Percentiles rank a stretch among this genome's conserved stretches.
Evolutionary conservation across 306 rosid species (phyloP).

Genomic region (Luffa acutangula): DNA sequence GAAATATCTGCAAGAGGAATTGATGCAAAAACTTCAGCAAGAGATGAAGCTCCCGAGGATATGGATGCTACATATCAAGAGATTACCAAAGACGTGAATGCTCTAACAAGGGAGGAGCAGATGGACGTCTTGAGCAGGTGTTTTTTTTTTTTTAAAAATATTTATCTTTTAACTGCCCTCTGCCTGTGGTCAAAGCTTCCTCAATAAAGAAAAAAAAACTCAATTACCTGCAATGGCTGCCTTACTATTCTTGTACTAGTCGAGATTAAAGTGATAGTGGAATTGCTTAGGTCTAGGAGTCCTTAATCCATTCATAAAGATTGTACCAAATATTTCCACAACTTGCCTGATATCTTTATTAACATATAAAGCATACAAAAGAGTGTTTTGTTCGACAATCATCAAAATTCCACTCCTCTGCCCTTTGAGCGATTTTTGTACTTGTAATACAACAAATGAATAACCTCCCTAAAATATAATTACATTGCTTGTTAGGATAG

Average conservation of each 20-base stretch:
- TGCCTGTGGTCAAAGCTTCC: constrained; percentile 24
- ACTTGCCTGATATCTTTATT: constrained; percentile 21
- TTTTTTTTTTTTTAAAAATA: neutral
- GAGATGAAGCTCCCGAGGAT: constrained; percentile 23
- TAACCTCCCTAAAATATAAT: constrained; percentile 21
- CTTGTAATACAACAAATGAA: constrained; percentile 25
- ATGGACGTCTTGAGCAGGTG: constrained; percentile 53
- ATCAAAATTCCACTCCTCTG: constrained; percentile 23
- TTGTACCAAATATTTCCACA: constrained; percentile 21
- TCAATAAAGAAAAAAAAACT: constrained; percentile 11
- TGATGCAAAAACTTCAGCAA: constrained; percentile 8
- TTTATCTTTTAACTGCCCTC: constrained; percentile 17
- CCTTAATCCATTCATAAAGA: constrained; percentile 22
- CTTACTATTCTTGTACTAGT: neutral
- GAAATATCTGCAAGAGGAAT: constrained; percentile 40
- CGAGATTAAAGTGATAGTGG: constrained; percentile 13
- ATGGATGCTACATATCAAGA: constrained; percentile 23
- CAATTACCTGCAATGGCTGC: neutral
- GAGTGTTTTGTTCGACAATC: constrained; percentile 17
- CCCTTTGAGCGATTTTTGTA: constrained; percentile 28
- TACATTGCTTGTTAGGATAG: constrained; percentile 23
- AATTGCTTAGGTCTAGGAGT: neutral
- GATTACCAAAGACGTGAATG: constrained; percentile 57
- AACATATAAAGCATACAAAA: constrained; percentile 25
- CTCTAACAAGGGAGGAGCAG: constrained; percentile 69